Evolutionary conservation across 2,329 filamentous ascomycete genomes (phyloP).

Genomic region (Venturia nashicola): DNA sequence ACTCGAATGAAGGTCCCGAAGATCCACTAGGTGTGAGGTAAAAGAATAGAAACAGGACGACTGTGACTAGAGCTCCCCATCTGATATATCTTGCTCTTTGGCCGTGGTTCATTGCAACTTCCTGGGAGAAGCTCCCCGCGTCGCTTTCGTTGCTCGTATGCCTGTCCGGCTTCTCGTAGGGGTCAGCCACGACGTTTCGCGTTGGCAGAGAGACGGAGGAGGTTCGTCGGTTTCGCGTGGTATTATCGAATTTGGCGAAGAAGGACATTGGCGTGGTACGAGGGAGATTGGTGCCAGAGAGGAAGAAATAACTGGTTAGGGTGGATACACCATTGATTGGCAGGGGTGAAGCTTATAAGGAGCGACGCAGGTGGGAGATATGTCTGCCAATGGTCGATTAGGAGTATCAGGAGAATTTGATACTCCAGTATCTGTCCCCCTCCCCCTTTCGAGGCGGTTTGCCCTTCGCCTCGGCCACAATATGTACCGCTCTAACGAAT

Average conservation of each 20-base stretch:
- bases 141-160: slow-evolving; percentile 20
- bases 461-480: no score
- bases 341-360: neutral
- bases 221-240: slow-evolving; percentile 28
- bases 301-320: neutral
- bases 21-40: slow-evolving; percentile 35
- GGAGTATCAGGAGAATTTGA: neutral
- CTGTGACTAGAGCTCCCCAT: slow-evolving; percentile 46
- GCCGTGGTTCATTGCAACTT: slow-evolving; percentile 46
- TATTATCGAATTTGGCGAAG: slow-evolving; percentile 35
- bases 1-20: neutral
- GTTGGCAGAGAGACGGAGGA: slow-evolving; percentile 39
- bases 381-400: neutral
- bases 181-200: slow-evolving; percentile 26
- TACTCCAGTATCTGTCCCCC: neutral
- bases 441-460: neutral
- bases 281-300: neutral
- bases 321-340: neutral
- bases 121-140: neutral
- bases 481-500: neutral
- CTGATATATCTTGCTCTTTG: slow-evolving; percentile 49
- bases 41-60: slow-evolving; percentile 46
- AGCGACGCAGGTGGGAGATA: neutral
- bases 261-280: slow-evolving; percentile 31
- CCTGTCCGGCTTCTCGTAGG: slow-evolving; percentile 34